phyloP scores from a whole-genome alignment of 2,329 filamentous ascomycete species.

The Onygena corvina region DNA sequence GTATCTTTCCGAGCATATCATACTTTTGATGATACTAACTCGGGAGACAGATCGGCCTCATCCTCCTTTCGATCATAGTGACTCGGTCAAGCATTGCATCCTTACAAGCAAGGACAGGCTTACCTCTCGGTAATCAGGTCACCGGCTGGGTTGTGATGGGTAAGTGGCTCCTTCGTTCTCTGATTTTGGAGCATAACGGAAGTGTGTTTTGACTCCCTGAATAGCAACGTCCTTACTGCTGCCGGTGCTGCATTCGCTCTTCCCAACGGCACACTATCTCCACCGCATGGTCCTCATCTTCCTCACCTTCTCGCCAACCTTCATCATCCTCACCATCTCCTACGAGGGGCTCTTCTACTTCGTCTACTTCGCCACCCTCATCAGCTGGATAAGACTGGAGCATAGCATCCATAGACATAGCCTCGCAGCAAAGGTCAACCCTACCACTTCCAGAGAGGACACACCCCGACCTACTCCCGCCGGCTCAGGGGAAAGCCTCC shows the following conservation, averaged over 20 bases:
- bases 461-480: conserved; percentile 11
- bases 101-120: conserved; percentile 68
- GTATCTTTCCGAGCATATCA: too few relatives aligned
- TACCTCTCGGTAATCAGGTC: conserved; percentile 77
- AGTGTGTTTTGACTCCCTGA: conserved; percentile 14
- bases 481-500: conserved; percentile 6
- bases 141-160: conserved; percentile 71
- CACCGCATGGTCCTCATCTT: conserved; percentile 83
- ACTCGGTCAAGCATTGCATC: conserved; percentile 78
- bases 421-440: conserved; percentile 13
- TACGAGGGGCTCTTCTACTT: conserved; percentile 97
- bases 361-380: conserved; percentile 66
- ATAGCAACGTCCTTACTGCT: conserved; percentile 61
- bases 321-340: conserved; percentile 91
- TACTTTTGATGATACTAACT: conserved; percentile 10
- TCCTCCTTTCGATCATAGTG: conserved; percentile 69
- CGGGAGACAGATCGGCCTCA: conserved; percentile 52
- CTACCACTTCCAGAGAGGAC: not conserved
- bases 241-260: conserved; percentile 67
- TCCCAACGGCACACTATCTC: conserved; percentile 76
- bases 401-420: conserved; percentile 52
- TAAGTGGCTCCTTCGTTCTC: conserved; percentile 30
- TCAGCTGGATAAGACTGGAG: conserved; percentile 87
- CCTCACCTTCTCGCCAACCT: conserved; percentile 80
- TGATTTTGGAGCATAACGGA: not conserved